Conservation (phyloP, 2,329 filamentous ascomycete species). For the Pestalotiopsis sp. region DNA sequence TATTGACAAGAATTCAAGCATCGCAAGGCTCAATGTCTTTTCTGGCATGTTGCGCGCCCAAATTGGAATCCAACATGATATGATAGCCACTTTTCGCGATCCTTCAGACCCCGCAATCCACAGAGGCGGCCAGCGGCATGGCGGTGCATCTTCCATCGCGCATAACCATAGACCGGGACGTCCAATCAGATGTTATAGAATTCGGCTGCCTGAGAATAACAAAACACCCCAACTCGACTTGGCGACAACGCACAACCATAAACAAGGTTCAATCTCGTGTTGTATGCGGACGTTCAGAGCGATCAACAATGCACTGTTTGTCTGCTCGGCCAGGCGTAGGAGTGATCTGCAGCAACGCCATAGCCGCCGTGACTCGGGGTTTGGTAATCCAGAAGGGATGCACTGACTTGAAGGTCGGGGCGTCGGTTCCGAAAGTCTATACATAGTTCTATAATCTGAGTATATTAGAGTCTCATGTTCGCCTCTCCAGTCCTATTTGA, state of each 20-base stretch:
- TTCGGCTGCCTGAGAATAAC: conserved; percentile 7
- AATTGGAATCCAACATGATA: neutral
- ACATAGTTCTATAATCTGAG: neutral
- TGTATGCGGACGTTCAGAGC: neutral
- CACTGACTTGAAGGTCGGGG: neutral
- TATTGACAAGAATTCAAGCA: neutral
- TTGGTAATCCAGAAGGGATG: neutral
- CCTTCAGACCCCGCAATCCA: neutral
- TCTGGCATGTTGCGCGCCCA: neutral
- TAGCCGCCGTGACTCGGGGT: neutral
- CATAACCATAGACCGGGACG: neutral
- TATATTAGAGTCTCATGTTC: neutral
- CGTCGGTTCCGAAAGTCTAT: neutral
- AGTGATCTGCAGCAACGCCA: neutral
- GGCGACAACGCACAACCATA: neutral
- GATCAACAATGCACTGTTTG: neutral
- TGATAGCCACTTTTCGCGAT: neutral
- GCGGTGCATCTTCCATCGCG: neutral
- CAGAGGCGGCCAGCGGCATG: neutral
- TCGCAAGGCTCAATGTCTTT: neutral
- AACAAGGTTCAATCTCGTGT: neutral
- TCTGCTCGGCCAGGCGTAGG: neutral
- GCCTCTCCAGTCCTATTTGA: neutral
- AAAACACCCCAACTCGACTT: neutral
- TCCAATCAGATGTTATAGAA: conserved; percentile 7